phyloP scores from a whole-genome alignment of 148 eudicot species.

The Persicaria tinctoria region DNA sequence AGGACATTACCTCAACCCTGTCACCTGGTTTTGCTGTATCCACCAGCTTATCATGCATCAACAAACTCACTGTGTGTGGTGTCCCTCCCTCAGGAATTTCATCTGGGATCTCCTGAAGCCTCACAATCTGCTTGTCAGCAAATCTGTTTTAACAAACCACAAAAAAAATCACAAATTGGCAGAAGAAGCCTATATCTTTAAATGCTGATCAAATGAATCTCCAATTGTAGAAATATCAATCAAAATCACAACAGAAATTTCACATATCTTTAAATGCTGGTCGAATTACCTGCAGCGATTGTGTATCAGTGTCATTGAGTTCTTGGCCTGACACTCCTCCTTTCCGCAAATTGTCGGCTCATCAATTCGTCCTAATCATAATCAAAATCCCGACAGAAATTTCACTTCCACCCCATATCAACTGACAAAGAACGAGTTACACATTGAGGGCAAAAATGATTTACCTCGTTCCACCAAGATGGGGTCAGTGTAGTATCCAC shows the following conservation, averaged over 20 bases:
- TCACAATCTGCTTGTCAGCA: conserved; percentile 94
- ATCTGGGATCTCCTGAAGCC: conserved; percentile 97
- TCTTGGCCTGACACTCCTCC: conserved; percentile 77
- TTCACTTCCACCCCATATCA: not conserved
- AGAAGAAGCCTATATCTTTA: not conserved
- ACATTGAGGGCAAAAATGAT: not conserved
- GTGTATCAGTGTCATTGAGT: conserved; percentile 88
- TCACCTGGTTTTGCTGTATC: conserved; percentile 96
- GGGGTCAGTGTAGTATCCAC: conserved; percentile 80
- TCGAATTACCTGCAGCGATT: conserved; percentile 82
- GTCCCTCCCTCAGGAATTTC: conserved; percentile 99
- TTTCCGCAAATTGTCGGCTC: conserved; percentile 79
- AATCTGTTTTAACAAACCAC: conserved; percentile 39
- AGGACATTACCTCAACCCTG: conserved; percentile 76
- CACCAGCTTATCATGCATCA: conserved; percentile 95
- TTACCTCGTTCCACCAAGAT: conserved; percentile 90
- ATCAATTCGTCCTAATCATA: conserved; percentile 60
- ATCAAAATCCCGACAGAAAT: not conserved
- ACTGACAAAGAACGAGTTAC: not conserved
- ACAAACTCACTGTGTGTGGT: conserved; percentile 95
- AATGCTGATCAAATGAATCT: not conserved
- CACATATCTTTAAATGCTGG: not conserved
- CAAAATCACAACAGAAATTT: too few relatives aligned
- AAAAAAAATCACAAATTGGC: not conserved
- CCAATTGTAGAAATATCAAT: not conserved